Conservation (phyloP, 2,329 filamentous ascomycete genomes). For the Botrytis galanthina region DNA sequence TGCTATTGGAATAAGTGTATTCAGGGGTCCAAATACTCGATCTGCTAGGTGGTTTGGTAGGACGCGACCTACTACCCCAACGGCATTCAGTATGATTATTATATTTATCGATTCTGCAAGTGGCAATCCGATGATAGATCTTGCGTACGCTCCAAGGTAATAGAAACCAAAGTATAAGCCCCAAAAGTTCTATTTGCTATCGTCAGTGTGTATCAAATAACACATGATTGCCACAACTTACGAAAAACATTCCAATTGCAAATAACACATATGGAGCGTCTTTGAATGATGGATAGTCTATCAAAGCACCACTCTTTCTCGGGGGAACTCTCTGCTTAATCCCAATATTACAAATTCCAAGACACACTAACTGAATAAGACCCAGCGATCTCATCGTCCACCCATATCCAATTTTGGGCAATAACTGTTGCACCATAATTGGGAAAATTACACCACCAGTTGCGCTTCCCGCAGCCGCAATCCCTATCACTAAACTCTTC, state of each 20-base stretch:
- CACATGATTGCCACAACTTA: conserved; percentile 24
- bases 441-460: conserved; percentile 47
- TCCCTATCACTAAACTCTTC: conserved; percentile 41
- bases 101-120: conserved; percentile 48
- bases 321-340: conserved; percentile 44
- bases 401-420: conserved; percentile 45
- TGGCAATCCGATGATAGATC: conserved; percentile 40
- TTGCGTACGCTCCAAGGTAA: conserved; percentile 41
- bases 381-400: conserved; percentile 49
- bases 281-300: conserved; percentile 46
- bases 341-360: conserved; percentile 41
- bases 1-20: conserved; percentile 48
- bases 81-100: conserved; percentile 52
- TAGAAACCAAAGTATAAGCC: conserved; percentile 47
- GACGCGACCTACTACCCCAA: conserved; percentile 49
- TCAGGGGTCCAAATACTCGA: conserved; percentile 50
- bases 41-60: conserved; percentile 50
- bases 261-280: conserved; percentile 48
- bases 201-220: conserved; percentile 6
- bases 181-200: conserved; percentile 38
- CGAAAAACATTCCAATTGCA: conserved; percentile 43
- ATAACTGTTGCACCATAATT: conserved; percentile 43
- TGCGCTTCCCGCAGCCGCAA: conserved; percentile 42
- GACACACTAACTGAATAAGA: conserved; percentile 44
- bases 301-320: conserved; percentile 43